Percentiles rank a stretch among this genome's conserved stretches.
Evolutionary conservation across 257 asterid species (phyloP).

Genomic region (Solanum virginianum): DNA sequence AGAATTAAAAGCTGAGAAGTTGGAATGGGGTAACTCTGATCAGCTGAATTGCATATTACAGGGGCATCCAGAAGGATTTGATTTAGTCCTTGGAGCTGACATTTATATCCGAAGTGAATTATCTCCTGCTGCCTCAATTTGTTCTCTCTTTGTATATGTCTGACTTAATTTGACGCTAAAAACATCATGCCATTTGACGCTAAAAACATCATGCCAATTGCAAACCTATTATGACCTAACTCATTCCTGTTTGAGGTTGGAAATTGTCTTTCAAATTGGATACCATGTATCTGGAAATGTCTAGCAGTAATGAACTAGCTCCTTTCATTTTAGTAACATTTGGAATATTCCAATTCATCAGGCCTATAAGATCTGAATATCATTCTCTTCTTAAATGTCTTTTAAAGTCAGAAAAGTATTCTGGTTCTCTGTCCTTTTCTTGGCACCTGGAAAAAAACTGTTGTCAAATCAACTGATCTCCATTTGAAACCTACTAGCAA

Average conservation of each 20-base stretch:
- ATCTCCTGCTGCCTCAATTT: background rate
- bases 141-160: background rate
- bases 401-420: background rate
- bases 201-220: background rate
- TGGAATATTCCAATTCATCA: background rate
- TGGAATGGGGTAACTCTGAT: constrained; percentile 84
- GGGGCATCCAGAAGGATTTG: constrained; percentile 60
- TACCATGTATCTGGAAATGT: background rate
- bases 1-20: constrained; percentile 55
- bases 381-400: background rate
- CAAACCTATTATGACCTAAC: background rate
- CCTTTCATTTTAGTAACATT: background rate
- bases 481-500: background rate
- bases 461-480: background rate
- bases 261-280: background rate
- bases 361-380: background rate
- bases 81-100: constrained; percentile 93
- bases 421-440: background rate
- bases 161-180: background rate
- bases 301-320: background rate
- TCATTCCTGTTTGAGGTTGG: background rate
- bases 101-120: constrained; percentile 62
- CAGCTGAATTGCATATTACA: constrained; percentile 51
- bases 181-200: background rate
- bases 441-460: background rate